These are phyloP conservation scores for Maudiozyma turicensis DNA, from an alignment of 805 yeast genomes.

Conservation along the genomic window DNA sequence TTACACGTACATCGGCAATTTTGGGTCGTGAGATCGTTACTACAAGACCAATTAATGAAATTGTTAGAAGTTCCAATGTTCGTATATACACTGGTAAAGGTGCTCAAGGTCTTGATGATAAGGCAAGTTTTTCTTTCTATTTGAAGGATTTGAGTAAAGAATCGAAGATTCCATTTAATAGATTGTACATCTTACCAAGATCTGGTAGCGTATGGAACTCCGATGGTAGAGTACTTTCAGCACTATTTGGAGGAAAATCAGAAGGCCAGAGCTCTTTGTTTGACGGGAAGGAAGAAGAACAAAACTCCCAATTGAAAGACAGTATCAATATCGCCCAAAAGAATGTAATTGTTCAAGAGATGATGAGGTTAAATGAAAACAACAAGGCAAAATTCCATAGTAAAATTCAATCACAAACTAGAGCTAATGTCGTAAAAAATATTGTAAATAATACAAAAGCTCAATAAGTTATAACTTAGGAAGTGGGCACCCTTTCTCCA, in stretches of 20 bases:
- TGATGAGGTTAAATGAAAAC: constrained; percentile 12
- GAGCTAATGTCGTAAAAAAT: constrained; percentile 1
- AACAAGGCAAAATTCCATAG: constrained; percentile 14
- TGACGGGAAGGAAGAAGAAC: not conserved
- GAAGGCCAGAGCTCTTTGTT: not conserved
- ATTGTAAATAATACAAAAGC: constrained; percentile 3
- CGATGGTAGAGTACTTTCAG: constrained; percentile 25
- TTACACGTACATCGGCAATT: constrained; percentile 18
- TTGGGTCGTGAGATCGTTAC: constrained; percentile 11
- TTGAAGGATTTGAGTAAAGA: constrained; percentile 11
- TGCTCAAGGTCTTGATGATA: constrained; percentile 25
- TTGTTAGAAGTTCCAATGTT: constrained; percentile 12
- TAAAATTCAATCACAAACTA: not conserved
- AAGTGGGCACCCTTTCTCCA: no score
- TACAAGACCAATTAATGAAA: constrained; percentile 8
- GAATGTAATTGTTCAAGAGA: constrained; percentile 7
- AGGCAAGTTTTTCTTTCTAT: constrained; percentile 19
- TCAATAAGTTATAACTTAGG: no score
- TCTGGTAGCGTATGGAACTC: constrained; percentile 22
- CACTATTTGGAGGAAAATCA: constrained; percentile 20
- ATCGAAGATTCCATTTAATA: constrained; percentile 11
- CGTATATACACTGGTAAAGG: constrained; percentile 26
- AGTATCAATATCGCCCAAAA: not conserved
- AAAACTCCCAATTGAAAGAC: not conserved
- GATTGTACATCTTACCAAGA: constrained; percentile 21